These are phyloP conservation scores for Plasmodium adleri DNA, from an alignment of 169 alveolate species.

Conservation along the genomic window DNA sequence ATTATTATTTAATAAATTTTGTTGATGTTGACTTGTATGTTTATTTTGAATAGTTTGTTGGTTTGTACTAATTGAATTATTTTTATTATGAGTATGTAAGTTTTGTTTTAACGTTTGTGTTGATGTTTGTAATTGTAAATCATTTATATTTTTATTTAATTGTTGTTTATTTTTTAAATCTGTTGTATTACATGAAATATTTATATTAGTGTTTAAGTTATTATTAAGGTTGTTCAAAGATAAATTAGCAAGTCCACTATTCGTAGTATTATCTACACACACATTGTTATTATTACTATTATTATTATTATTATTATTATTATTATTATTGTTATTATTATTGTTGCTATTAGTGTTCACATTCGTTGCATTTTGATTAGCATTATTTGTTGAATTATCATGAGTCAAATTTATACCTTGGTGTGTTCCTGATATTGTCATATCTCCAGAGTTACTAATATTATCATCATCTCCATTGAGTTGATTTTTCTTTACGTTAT, in stretches of 20 bases:
- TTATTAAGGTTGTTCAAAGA: constrained; percentile 30
- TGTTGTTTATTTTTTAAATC: constrained; percentile 68
- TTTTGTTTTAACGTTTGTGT: constrained; percentile 36
- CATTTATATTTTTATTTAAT: constrained; percentile 58
- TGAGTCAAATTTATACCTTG: constrained; percentile 30
- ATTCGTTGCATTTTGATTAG: constrained; percentile 43
- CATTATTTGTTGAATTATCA: constrained; percentile 27
- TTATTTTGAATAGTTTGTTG: constrained; percentile 30
- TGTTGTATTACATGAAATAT: constrained; percentile 24
- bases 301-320: no score
- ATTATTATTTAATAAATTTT: constrained; percentile 28
- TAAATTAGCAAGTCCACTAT: constrained; percentile 42
- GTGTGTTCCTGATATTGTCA: constrained; percentile 41
- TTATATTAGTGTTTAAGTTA: constrained; percentile 26
- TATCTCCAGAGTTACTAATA: constrained; percentile 66
- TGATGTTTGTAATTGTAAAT: constrained; percentile 31
- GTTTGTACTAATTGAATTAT: background rate
- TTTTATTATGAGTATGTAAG: constrained; percentile 26
- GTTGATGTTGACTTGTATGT: constrained; percentile 61
- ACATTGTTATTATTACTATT: background rate
- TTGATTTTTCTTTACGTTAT: constrained; percentile 50
- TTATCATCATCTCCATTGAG: constrained; percentile 55
- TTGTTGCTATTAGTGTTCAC: background rate
- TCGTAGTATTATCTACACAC: constrained; percentile 30
- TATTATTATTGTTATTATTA: no score